These are phyloP conservation scores for Crithidia sp. DNA, from an alignment of 208 protist genomes.

Conservation along the genomic window DNA sequence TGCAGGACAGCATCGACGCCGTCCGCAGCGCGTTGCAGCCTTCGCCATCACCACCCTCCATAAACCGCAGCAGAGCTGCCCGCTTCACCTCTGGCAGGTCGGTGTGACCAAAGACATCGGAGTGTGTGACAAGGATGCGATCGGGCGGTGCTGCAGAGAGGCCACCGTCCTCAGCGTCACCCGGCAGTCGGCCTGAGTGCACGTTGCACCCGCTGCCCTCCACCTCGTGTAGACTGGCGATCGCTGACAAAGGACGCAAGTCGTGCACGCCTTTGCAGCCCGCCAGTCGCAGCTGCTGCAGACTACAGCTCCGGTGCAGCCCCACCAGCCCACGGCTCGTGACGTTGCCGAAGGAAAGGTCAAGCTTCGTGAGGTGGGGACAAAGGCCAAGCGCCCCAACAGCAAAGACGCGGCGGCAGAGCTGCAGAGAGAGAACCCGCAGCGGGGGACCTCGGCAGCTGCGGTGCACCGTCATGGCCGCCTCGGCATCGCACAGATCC, in stretches of 20 bases:
- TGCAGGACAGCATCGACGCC: background rate
- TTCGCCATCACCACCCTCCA: background rate
- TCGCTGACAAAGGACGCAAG: background rate
- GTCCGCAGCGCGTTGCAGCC: background rate
- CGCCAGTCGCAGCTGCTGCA: slow-evolving; percentile 17
- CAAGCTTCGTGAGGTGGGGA: slow-evolving; percentile 18
- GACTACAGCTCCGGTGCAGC: slow-evolving; percentile 9
- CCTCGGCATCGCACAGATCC: background rate
- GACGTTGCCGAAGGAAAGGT: slow-evolving; percentile 24
- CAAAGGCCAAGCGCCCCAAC: slow-evolving; percentile 20
- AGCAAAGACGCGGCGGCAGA: slow-evolving; percentile 21
- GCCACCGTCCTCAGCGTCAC: background rate
- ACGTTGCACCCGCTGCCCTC: slow-evolving; percentile 24
- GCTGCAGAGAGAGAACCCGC: slow-evolving; percentile 20
- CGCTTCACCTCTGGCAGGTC: background rate
- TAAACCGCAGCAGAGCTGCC: background rate
- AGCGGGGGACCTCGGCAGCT: background rate
- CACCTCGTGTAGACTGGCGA: slow-evolving; percentile 10
- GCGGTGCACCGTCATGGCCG: background rate
- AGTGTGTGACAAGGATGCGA: background rate
- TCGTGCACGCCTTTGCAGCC: slow-evolving; percentile 25
- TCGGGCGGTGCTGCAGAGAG: background rate
- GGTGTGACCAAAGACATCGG: background rate
- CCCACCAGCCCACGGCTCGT: slow-evolving; percentile 14
- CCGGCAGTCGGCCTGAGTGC: slow-evolving; percentile 9